Base-by-base conservation (phyloP, 768 basidiomycete genomes). In the Galerina sulciceps region DNA sequence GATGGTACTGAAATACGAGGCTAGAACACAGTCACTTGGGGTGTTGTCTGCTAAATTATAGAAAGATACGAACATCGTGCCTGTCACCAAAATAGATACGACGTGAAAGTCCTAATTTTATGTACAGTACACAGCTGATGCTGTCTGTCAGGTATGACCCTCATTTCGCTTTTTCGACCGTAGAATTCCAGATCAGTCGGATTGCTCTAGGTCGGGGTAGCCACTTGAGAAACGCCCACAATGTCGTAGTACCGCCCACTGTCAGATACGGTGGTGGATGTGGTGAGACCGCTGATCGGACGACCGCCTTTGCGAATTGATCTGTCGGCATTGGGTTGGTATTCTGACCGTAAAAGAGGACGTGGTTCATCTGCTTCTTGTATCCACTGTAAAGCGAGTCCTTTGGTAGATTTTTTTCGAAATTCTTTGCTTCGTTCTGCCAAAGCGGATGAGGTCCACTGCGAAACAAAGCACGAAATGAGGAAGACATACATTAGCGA, bases 121-220 rank as follows among this genome's bases (percentile, higher is more conserved):
- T n/a, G n/a, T n/a, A n/a, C n/a, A n/a, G n/a, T n/a, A n/a, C n/a
- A n/a, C n/a, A n/a, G n/a, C n/a, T n/a, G n/a, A 10, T 15, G 10
- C n/a, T 17, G 17, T 4, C 17, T n/a, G 6, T n/a, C 42, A 4
- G 6, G 42, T 1, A 20, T 4, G 17, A 43, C 3, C 14, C n/a
- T 15, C 20, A 43, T 43, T 37, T 31, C 26, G 26, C 26, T 8
- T 31, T 31, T 31, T 31, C 52, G 15, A 53, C 43, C 2, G 35
- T n/a, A 14, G 54, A 35, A 17, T 45, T 49, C 55, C 47, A 57
- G 6, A 49, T 57, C 55, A 57, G n/a, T 23, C 45, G 44, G 22
- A 57, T 35, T n/a, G 55, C 55, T 8, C 34, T 37, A 11, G 37
- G 47, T 2, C 55, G 55, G 23, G 55, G 47, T 10, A 57, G 37